Conservation (phyloP, 208 protist genomes). For the Leishmania tarentolae region DNA sequence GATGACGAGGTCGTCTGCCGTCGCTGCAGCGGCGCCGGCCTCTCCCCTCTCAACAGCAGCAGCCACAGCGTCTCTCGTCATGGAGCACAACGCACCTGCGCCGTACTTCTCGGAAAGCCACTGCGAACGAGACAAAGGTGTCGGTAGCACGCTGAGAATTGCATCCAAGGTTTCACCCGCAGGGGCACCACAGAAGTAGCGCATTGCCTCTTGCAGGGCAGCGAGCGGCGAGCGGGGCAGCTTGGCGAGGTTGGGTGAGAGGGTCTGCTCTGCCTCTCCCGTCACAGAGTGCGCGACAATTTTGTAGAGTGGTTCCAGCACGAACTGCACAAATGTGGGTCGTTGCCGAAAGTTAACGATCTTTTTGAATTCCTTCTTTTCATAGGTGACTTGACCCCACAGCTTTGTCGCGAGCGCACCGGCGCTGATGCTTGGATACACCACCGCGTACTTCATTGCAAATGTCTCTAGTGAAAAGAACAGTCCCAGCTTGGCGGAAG, state of each 20-base stretch:
- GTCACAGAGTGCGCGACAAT: slow-evolving; percentile 86
- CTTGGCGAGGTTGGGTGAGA: slow-evolving; percentile 46
- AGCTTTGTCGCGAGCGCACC: slow-evolving; percentile 90
- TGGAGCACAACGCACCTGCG: slow-evolving; percentile 11
- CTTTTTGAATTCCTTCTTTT: slow-evolving; percentile 61
- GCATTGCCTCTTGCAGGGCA: slow-evolving; percentile 71
- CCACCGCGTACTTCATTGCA: slow-evolving; percentile 92
- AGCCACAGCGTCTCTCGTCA: neutral
- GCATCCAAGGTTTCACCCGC: slow-evolving; percentile 58
- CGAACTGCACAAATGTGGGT: slow-evolving; percentile 98
- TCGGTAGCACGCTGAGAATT: slow-evolving; percentile 67
- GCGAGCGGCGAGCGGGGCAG: slow-evolving; percentile 65
- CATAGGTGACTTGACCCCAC: slow-evolving; percentile 97
- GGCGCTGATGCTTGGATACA: slow-evolving; percentile 58
- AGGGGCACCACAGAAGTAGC: slow-evolving; percentile 64
- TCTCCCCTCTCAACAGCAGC: neutral
- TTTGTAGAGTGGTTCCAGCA: slow-evolving; percentile 99
- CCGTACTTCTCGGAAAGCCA: slow-evolving; percentile 58
- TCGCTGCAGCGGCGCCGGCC: neutral
- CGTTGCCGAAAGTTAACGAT: slow-evolving; percentile 63
- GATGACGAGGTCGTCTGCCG: slow-evolving; percentile 25
- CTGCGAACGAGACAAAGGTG: slow-evolving; percentile 28
- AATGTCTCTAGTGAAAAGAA: slow-evolving; percentile 96
- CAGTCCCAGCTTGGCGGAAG: slow-evolving; percentile 83
- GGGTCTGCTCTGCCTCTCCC: slow-evolving; percentile 51